These are phyloP conservation scores for Cylindrodendrum hubeiense DNA, from an alignment of 2,329 filamentous ascomycete species.

Conservation along the genomic window DNA sequence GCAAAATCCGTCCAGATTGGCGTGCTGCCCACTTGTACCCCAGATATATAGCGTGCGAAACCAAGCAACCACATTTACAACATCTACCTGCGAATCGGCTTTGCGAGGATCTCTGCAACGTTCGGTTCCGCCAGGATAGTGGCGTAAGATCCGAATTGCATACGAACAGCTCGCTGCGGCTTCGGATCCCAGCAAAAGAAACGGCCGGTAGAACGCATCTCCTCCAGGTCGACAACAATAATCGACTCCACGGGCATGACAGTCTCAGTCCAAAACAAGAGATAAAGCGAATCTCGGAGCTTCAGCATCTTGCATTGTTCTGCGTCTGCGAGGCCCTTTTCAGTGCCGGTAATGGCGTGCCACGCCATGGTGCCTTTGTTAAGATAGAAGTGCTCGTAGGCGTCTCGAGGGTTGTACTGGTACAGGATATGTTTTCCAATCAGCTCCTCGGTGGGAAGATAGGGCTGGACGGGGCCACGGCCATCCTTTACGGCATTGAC, in stretches of 20 bases:
- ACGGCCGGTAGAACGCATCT: slow-evolving; percentile 27
- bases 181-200: slow-evolving; percentile 36
- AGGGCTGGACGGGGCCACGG: neutral
- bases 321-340: slow-evolving; percentile 27
- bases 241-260: slow-evolving; percentile 32
- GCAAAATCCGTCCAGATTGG: too few relatives aligned
- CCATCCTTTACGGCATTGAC: slow-evolving; percentile 9
- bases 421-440: slow-evolving; percentile 32
- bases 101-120: neutral
- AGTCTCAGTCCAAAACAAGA: slow-evolving; percentile 34
- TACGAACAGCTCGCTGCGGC: slow-evolving; percentile 24
- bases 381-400: slow-evolving; percentile 31
- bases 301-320: slow-evolving; percentile 32
- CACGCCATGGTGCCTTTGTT: slow-evolving; percentile 30
- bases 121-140: slow-evolving; percentile 20
- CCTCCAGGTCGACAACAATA: slow-evolving; percentile 27
- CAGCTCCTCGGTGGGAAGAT: slow-evolving; percentile 19
- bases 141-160: slow-evolving; percentile 27
- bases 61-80: too few relatives aligned
- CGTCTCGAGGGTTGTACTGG: slow-evolving; percentile 21
- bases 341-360: slow-evolving; percentile 30
- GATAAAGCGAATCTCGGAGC: slow-evolving; percentile 18
- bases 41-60: too few relatives aligned
- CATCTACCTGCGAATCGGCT: neutral
- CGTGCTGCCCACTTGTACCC: too few relatives aligned